Base-by-base conservation (phyloP, 495 filamentous ascomycete species). In the Trichoderma virens region DNA sequence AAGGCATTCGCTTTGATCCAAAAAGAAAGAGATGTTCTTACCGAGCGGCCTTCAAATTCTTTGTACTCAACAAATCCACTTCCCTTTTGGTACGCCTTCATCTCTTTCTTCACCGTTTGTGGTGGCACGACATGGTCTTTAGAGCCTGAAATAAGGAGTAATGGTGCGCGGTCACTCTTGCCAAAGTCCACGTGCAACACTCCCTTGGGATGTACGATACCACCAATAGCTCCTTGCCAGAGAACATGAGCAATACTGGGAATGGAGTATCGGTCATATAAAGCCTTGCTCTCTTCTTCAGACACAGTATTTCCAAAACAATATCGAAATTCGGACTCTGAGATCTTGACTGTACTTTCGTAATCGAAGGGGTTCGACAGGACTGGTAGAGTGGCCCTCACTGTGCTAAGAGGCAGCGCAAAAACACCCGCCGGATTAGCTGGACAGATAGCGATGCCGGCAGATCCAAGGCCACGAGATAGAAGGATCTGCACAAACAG, bases 271-370 rank as follows among this genome's bases (percentile, higher is more conserved):
- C 32, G 38, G 35, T 68, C 66, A 61, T 65, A 67, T 16, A 68
- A 30, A n/a, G 60, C 59, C 31, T 67, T 66, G n/a, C 47, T 61
- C 41, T 67, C 66, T 14, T 45, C 54, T 23, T 35, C 60, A 14
- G 35, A 27, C 11, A 70, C 61, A 20, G 65, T 60, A 34, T 70
- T 70, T 13, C 66, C 68, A 38, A 70, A 70, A 28, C 54, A 63
- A 35, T 68, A 70, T 35, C 67, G 68, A 64, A 70, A 70, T 18
- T 66, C 41, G 14, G 30, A 41, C n/a, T 63, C 68, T 8, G 68
- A 60, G 39, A 70, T 68, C 23, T 66, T 66, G 14, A 70, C 68
- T 5, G 68, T 63, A 27, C 56, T 62, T 63, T 65, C 64, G 11
- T 61, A 66, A 14, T 64, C 64, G 51, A 68, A 67, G 2, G 68